Percentiles rank a stretch among this genome's conserved stretches.
Conservation (phyloP, 139 green algal species). For the Tetraselmis chui region DNA sequence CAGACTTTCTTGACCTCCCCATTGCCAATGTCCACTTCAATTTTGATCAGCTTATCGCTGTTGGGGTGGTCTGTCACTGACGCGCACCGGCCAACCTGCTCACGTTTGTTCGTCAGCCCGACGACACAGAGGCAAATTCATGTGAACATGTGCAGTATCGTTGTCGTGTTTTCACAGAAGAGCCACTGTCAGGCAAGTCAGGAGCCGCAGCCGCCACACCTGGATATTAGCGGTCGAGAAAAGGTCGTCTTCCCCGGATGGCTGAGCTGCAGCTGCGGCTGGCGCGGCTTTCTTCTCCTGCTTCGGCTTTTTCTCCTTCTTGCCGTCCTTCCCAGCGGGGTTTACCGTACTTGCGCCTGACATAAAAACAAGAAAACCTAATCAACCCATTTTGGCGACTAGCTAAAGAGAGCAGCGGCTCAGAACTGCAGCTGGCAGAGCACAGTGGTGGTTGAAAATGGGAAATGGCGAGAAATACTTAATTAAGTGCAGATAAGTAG, state of each 20-base stretch:
- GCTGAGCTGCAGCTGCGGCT: slow-evolving; percentile 4
- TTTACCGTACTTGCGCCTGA: too few species aligned
- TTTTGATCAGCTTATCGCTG: slow-evolving; percentile 35
- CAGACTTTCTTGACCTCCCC: slow-evolving; percentile 27
- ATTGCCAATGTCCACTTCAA: slow-evolving; percentile 29
- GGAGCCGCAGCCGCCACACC: background rate
- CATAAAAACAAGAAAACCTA: background rate
- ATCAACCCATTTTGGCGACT: background rate
- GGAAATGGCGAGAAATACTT: too few species aligned
- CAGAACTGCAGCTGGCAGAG: too few species aligned
- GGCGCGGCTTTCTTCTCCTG: background rate
- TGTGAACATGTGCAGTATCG: background rate
- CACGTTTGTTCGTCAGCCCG: too few species aligned
- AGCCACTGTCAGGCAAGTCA: too few species aligned
- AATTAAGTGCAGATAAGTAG: too few species aligned
- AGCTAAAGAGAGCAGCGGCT: background rate
- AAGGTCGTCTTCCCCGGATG: slow-evolving; percentile 4
- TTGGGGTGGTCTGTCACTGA: slow-evolving; percentile 22
- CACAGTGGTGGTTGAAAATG: too few species aligned
- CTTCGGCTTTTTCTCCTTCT: background rate
- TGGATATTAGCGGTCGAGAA: background rate
- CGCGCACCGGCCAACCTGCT: slow-evolving; percentile 22
- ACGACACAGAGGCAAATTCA: background rate
- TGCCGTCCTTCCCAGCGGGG: too few species aligned
- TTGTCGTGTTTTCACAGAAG: background rate